A percentile compares a stretch with the other conserved stretches of the same genome.
phyloP scores from a whole-genome alignment of 257 asterid species.

The Buddleja alternifolia region DNA sequence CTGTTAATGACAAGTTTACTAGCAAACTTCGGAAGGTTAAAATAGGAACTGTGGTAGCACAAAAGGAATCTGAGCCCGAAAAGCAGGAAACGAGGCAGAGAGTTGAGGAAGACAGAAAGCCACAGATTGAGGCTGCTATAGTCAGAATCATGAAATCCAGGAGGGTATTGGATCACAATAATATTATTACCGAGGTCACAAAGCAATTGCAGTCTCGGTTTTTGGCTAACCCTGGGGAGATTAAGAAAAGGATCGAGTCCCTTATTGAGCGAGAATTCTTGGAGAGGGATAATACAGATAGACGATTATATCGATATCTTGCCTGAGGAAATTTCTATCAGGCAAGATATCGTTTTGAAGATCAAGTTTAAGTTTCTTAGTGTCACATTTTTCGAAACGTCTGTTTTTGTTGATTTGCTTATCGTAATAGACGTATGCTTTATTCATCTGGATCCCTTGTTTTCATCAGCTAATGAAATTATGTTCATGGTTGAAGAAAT shows the following conservation, averaged over 20 bases:
- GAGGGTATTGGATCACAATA: slow-evolving; percentile 83
- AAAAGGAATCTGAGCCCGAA: slow-evolving; percentile 88
- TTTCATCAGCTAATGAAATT: too few species aligned
- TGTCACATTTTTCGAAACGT: too few species aligned
- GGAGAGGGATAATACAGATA: slow-evolving; percentile 78
- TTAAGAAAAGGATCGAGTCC: slow-evolving; percentile 81
- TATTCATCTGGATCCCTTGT: too few species aligned
- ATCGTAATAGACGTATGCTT: too few species aligned
- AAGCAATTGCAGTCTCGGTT: slow-evolving; percentile 87
- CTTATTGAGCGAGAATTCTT: slow-evolving; percentile 83
- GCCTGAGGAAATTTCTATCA: slow-evolving; percentile 45
- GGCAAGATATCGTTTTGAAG: too few species aligned
- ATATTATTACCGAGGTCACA: slow-evolving; percentile 79
- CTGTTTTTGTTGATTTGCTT: too few species aligned
- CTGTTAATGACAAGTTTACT: slow-evolving; percentile 69
- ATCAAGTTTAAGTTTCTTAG: too few species aligned
- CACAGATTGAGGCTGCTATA: slow-evolving; percentile 91
- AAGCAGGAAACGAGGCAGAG: slow-evolving; percentile 91
- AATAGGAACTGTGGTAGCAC: slow-evolving; percentile 90
- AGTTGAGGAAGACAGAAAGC: slow-evolving; percentile 92
- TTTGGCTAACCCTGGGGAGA: slow-evolving; percentile 81
- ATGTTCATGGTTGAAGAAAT: too few species aligned
- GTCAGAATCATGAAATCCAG: slow-evolving; percentile 90
- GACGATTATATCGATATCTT: slow-evolving; percentile 71
- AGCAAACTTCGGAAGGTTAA: slow-evolving; percentile 86